Percentiles rank a stretch among this genome's conserved stretches.
phyloP scores from a whole-genome alignment of 768 basidiomycete species.

The Hydnomerulius pinastri region DNA sequence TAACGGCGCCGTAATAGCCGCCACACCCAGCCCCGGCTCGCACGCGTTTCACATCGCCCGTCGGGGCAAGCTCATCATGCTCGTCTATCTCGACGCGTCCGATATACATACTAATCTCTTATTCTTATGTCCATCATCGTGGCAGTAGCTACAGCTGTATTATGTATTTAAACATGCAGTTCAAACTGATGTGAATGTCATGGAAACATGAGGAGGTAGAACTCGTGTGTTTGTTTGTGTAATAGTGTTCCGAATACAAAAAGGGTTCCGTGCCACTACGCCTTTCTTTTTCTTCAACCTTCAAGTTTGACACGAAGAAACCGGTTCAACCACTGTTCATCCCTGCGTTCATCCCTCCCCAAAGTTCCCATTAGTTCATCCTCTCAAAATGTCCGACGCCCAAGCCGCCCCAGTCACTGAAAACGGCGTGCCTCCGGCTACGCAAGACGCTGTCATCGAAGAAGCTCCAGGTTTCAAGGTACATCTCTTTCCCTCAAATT shows the following conservation, averaged over 20 bases:
- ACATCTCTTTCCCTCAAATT: constrained; percentile 10
- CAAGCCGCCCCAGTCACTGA: constrained; percentile 81
- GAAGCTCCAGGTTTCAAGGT: constrained; percentile 85
- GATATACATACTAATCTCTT: too few relatives aligned
- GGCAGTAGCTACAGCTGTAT: too few relatives aligned
- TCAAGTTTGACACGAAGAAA: constrained; percentile 83
- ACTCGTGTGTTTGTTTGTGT: constrained; percentile 28
- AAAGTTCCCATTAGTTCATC: constrained; percentile 56
- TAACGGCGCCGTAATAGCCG: neutral
- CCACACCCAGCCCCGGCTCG: too few relatives aligned
- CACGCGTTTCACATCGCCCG: too few relatives aligned
- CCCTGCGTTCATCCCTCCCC: constrained; percentile 48
- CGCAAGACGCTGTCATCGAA: constrained; percentile 66
- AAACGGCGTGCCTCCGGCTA: constrained; percentile 81
- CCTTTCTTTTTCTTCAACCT: constrained; percentile 64
- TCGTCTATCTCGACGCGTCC: too few relatives aligned
- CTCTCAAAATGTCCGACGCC: constrained; percentile 85
- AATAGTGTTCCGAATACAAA: constrained; percentile 33
- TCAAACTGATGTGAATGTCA: constrained; percentile 30
- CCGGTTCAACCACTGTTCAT: constrained; percentile 79
- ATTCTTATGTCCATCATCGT: too few relatives aligned
- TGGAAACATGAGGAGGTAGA: constrained; percentile 42
- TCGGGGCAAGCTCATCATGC: too few relatives aligned
- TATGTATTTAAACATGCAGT: neutral
- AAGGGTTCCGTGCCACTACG: constrained; percentile 32